Percentiles rank a stretch among this genome's conserved stretches.
Conservation (phyloP, 1,284 basidiomycete species). For the Phylloboletellus chloephorus region DNA sequence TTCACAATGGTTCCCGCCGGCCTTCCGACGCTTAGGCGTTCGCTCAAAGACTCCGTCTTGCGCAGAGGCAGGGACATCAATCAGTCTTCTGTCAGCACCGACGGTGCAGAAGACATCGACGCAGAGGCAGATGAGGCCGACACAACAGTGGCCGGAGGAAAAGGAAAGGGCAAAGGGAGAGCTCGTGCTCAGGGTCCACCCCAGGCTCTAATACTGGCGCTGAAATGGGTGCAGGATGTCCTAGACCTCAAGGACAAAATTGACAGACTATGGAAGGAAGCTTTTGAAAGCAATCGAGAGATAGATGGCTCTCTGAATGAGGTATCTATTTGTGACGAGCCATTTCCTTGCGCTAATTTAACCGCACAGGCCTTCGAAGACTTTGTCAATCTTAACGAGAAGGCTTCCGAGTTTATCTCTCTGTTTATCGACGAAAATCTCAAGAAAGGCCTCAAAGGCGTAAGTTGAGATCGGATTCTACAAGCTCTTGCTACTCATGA, state of each 20-base stretch:
- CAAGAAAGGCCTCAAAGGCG: constrained; percentile 92
- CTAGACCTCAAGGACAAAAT: constrained; percentile 91
- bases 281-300: constrained; percentile 73
- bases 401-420: constrained; percentile 92
- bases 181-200: constrained; percentile 39
- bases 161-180: constrained; percentile 63
- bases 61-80: constrained; percentile 83
- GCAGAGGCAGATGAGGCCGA: constrained; percentile 36
- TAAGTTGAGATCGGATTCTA: constrained; percentile 38
- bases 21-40: constrained; percentile 58
- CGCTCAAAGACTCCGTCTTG: constrained; percentile 73
- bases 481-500: constrained; percentile 6
- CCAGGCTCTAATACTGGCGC: constrained; percentile 54
- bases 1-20: constrained; percentile 72
- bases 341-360: constrained; percentile 1
- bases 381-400: constrained; percentile 87
- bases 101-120: constrained; percentile 36
- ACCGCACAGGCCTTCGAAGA: constrained; percentile 77
- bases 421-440: constrained; percentile 97
- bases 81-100: constrained; percentile 39
- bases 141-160: constrained; percentile 39
- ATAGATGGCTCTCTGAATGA: constrained; percentile 86
- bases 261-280: constrained; percentile 66
- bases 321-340: constrained; percentile 39
- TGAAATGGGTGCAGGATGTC: constrained; percentile 94